phyloP scores from a whole-genome alignment of 192 early-diverging fungal genomes.

The Backusella tarrabulga region DNA sequence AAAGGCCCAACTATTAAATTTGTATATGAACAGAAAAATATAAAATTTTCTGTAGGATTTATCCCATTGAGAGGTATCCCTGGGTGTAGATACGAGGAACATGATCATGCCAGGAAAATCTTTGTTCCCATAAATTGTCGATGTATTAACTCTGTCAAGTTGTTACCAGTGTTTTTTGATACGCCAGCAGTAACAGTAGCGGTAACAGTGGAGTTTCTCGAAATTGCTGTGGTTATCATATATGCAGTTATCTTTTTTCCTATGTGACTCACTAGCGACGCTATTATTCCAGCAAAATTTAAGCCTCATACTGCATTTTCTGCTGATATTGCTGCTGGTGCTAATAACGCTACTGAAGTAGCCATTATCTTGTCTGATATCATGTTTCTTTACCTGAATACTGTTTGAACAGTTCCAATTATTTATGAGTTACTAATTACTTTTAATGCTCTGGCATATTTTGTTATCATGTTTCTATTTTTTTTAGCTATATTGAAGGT shows the following conservation, averaged over 20 bases:
- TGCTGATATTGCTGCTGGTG: not conserved
- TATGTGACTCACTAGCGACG: not conserved
- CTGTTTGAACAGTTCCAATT: not conserved
- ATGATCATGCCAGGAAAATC: slow-evolving; percentile 13
- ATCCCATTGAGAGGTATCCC: slow-evolving; percentile 26
- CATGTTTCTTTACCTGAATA: not conserved
- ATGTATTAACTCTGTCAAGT: slow-evolving; percentile 19
- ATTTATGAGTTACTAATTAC: not conserved
- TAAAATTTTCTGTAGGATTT: slow-evolving; percentile 28
- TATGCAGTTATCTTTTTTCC: not conserved
- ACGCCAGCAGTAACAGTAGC: not conserved
- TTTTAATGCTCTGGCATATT: not conserved
- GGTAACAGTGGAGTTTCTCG: not conserved
- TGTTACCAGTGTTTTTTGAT: not conserved
- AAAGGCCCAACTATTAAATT: slow-evolving; percentile 30
- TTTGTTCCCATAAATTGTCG: slow-evolving; percentile 21
- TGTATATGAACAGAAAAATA: slow-evolving; percentile 31
- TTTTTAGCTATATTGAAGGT: not conserved
- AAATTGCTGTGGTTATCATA: not conserved
- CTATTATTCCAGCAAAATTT: not conserved
- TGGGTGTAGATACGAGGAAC: slow-evolving; percentile 22
- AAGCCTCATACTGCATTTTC: not conserved
- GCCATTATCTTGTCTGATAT: not conserved
- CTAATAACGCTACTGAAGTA: not conserved
- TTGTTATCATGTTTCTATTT: not conserved